Evolutionary conservation across 225 moss, liverwort and hornwort species (phyloP), one percentile per base, ranked within the genome.

Genomic region (Pseudisothecium myosuroides): DNA sequence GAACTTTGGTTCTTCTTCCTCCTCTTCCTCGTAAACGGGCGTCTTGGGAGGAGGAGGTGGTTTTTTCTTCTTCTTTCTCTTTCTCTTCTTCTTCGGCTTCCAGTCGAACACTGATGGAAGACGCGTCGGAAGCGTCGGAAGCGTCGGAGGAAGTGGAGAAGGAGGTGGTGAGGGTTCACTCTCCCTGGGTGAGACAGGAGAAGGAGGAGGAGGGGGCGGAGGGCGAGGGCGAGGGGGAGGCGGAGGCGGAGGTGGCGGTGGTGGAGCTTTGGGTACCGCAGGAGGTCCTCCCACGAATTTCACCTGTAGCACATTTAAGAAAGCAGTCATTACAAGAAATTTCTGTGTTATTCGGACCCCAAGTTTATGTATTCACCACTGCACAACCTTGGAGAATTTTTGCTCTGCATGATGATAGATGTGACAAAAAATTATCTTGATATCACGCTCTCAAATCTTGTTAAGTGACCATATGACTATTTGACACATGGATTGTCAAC

Each of bases 51-150:
- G 84, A 32, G 80, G 64, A 29, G 79, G 88, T 3, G n/a, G 66
- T 6, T 49, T 69, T 7, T 27, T 88, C 39, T 81, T 90, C n/a
- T 72, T 88, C 47, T 86, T 88, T 22, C 71, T 86, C 22, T 71
- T 87, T 24, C 68, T 63, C 85, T 86, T 93, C 81, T 87, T 92
- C n/a, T 91, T 89, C 21, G 76, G 84, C 37, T 91, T 92, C 87
- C 81, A 86, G 67, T 93, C 89, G n/a, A 89, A 85, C 17, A 72
- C 74, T 34, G 91, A 89, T 22, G 88, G 88, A 60, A 88, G 27
- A 5, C 22, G 41, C 5, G n/a, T 74, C 32, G 79, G 82, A 50
- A 81, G 73, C 27, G n/a, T 12, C 9, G 55, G 67, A 56, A 81
- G 73, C 27, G n/a, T 12, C 9, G 55, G 67, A 56, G 62, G 32